Evolutionary conservation across 2,329 filamentous ascomycete genomes (phyloP), one percentile per base, ranked within the genome.

Genomic region (Hymenoscyphus scutula): DNA sequence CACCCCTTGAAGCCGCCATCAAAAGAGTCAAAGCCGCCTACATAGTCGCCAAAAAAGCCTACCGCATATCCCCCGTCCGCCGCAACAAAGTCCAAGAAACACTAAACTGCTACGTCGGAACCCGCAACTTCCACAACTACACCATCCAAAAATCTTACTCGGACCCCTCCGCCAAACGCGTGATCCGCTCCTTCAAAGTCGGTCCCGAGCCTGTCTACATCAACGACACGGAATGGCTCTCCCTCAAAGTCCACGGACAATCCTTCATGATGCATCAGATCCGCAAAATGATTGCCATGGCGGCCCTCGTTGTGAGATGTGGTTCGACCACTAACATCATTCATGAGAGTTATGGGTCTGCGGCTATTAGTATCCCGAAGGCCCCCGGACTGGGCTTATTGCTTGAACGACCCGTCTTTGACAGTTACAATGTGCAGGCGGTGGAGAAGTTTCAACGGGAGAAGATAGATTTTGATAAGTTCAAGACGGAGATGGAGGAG

Each of bases 221-320:
- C 76, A 86, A 91, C 75, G 88, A 94, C 73, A 97, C 92, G 1
- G 90, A 99, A 79, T 99, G 95, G 95, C 82, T 99, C 4, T 95
- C 90, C 53, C 82, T 98, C 68, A 97, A 96, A 75, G 93, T 99
- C 27, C 95, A 99, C 76, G 95, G 95, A 0, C 95, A 99, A 77
- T 94, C 89, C 73, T 99, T 99, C 82, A 99, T 99, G 95, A 99
- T 99, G 95, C 95, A 99, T 77, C 95, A 99, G 79, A 99, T 99
- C 76, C 89, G 95, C 72, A 99, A 98, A 78, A 98, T 99, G 95
- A 91, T 99, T 17, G 92, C 91, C 62, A 92, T 99, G 89, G 91
- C 87, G 8, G 87, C 91, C 37, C 81, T 99, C 64, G 81, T 94
- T 5, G 89, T 96, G 6, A 88, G 95, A 41, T 96, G 90, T 75